Evolutionary conservation across 2,329 filamentous ascomycete genomes (phyloP), one percentile per base, ranked within the genome.

Genomic region (Pleurostoma richardsiae): DNA sequence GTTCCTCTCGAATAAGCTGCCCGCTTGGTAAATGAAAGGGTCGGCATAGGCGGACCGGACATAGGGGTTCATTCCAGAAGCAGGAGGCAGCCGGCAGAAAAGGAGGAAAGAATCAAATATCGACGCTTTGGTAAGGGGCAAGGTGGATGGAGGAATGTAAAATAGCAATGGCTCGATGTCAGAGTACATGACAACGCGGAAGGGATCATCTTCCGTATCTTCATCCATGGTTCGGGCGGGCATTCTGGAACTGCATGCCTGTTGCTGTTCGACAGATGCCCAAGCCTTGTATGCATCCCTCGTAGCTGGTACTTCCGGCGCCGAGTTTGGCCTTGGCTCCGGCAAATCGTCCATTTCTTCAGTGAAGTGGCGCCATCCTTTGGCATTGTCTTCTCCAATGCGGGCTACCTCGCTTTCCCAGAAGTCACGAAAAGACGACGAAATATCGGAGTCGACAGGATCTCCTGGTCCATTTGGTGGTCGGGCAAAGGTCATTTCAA

Each of bases 401-500:
- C 92, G 80, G 1, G 86, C 72, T 1, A 82, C 75, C 59, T 96
- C 92, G 47, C 83, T 88, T 49, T 96, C 90, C 94, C 94, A 97
- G 52, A 94, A 96, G 3, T 83, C 76, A 42, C 79, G 71, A 51
- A 96, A 87, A 0, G 60, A 59, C 3, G 65, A 59, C 8, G 72
- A 43, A 4, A 55, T 27, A 1, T 47, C 53, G 7, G 54, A 41
- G n/a, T 52, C 54, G 8, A 56, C 45, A 2, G 56, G 53, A 39
- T 57, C 41, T n/a, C 56, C 46, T 19, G 19, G 19, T 3, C 67
- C 43, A 4, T 59, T 46, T 4, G 56, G 44, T 3, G 86, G 82
- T 3, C 72, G 72, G 41, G 81, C 82, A 49, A 90, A 77, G 19
- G 80, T 82, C 44, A 86, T 72, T 59, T 96, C 92, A 0, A 96